Base-by-base conservation (phyloP, 73 alveolate genomes). In the Paramecium bursaria region DNA sequence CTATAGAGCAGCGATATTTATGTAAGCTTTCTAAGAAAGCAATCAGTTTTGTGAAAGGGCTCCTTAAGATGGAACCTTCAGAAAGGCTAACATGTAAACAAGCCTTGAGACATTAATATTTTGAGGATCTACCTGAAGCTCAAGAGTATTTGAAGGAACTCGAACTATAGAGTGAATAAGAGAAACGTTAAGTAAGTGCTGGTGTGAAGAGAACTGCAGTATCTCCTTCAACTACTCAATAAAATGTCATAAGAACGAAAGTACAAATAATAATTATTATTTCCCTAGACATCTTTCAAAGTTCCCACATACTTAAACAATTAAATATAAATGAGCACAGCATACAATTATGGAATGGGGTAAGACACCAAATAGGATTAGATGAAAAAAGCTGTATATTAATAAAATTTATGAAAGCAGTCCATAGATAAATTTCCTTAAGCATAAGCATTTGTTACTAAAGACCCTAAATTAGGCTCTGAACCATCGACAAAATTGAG, bases 81-180 rank as follows among this genome's bases (percentile, higher is more conserved):
- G 91, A 94, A 33, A 85, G 99, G 75, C 47, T 94, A 21, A 91
- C 93, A 33, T 97, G 95, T 10, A 92, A 85, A 33, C 88, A 90
- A 39, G 98, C 95, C 4, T 90, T 95, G 22, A 80, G 91, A 42
- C 98, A 95, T 87, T 89, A 91, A 15, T 95, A 91, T 87, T 93
- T 93, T 48, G 95, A 89, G 17, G 93, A 90, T 61, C 76, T 94
- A 52, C 91, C 96, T 79, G 92, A 88, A 4, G 82, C 82, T 10
- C 2, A 21, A 5, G 82, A 67, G 27, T 67, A 39, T 23, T 9
- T 42, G 39, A 67, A 42, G 44, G 82, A 67, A 33, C 44, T 67
- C 17, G 55, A 67, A 11, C 13, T 17, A 17, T 21, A 67, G 22
- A 67, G 21, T 67, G 82, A 67, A 11, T 57, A 57, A 42, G 82